Percentiles rank a stretch among this genome's conserved stretches.
Conservation (phyloP, 2,329 filamentous ascomycete species). For the Exophiala mesophila region DNA sequence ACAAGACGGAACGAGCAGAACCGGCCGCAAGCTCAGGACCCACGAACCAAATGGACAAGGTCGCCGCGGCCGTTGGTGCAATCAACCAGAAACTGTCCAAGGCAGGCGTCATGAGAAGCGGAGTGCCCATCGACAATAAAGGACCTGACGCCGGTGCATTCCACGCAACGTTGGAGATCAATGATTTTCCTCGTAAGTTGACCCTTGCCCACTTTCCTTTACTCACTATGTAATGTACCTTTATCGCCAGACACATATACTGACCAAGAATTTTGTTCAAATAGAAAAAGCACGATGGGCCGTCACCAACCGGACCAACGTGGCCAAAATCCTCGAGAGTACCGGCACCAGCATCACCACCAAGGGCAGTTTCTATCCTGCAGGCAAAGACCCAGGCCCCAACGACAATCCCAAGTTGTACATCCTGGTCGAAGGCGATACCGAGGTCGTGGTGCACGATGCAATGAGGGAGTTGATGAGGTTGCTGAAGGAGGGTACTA, state of each 20-base stretch:
- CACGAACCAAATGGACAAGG: conserved; percentile 74
- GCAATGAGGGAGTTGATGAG: conserved; percentile 88
- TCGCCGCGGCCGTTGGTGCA: conserved; percentile 80
- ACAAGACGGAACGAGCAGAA: conserved; percentile 57
- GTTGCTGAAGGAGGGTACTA: conserved; percentile 81
- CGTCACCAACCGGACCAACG: conserved; percentile 96
- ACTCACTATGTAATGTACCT: too few relatives aligned
- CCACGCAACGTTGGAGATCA: conserved; percentile 97
- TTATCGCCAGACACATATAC: too few relatives aligned
- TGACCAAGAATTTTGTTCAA: conserved; percentile 6
- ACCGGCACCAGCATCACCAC: conserved; percentile 96
- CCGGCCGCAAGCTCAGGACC: conserved; percentile 31
- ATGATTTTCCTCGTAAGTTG: conserved; percentile 79
- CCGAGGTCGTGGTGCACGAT: conserved; percentile 82
- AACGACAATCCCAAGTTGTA: conserved; percentile 88
- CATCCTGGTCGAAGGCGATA: conserved; percentile 95
- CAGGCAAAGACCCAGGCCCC: conserved; percentile 72
- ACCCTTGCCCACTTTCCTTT: conserved; percentile 2
- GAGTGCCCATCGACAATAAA: conserved; percentile 96
- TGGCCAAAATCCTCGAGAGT: conserved; percentile 92
- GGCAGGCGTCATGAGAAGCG: conserved; percentile 81
- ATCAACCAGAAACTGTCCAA: conserved; percentile 89
- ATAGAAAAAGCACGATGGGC: conserved; percentile 91
- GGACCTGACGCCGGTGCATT: conserved; percentile 94
- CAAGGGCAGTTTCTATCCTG: conserved; percentile 83